Percentiles rank a stretch among this genome's conserved stretches.
Conservation (phyloP, 495 filamentous ascomycete species). For the Cairneyella variabilis region DNA sequence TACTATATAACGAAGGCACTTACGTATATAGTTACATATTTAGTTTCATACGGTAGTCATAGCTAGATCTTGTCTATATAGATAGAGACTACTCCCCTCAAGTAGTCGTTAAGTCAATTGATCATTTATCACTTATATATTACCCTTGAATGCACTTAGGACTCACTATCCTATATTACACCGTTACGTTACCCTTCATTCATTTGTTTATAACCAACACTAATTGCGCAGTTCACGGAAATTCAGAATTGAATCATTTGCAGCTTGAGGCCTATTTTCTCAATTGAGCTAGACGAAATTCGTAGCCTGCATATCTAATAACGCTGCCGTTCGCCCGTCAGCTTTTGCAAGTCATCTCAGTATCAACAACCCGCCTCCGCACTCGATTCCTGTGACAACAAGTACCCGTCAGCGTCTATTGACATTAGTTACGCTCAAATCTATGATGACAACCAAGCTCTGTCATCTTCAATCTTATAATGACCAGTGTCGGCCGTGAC, state of each 20-base stretch:
- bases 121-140: too few relatives aligned
- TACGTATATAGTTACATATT: too few relatives aligned
- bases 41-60: too few relatives aligned
- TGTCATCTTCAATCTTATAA: conserved; percentile 7
- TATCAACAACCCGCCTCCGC: not conserved
- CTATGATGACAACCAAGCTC: conserved; percentile 4
- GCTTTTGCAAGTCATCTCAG: not conserved
- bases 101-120: too few relatives aligned
- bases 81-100: too few relatives aligned
- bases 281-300: not conserved
- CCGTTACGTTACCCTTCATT: too few relatives aligned
- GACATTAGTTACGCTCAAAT: conserved; percentile 4
- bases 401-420: conserved; percentile 4
- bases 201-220: too few relatives aligned
- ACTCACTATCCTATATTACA: too few relatives aligned
- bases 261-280: not conserved
- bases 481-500: not conserved
- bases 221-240: not conserved
- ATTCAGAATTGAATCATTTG: not conserved
- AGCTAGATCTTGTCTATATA: too few relatives aligned
- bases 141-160: too few relatives aligned
- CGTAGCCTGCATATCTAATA: not conserved
- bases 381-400: conserved; percentile 2
- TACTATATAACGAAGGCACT: too few relatives aligned
- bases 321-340: not conserved